These are phyloP conservation scores for Giardia muris DNA, from an alignment of 208 protist genomes.

Conservation along the genomic window DNA sequence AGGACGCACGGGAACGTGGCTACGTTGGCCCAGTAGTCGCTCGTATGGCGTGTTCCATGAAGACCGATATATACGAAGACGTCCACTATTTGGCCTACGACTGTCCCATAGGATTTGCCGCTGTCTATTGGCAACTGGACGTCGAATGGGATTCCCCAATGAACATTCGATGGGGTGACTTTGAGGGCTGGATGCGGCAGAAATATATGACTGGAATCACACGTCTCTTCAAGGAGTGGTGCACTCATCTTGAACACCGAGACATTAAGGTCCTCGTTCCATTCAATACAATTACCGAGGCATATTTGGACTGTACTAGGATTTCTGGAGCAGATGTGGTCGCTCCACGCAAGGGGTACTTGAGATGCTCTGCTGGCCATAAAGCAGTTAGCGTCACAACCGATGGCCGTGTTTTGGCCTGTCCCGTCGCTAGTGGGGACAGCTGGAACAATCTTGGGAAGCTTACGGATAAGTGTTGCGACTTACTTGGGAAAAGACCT, in stretches of 20 bases:
- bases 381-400: conserved; percentile 40
- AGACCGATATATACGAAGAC: conserved; percentile 37
- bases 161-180: conserved; percentile 33
- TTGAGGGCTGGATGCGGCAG: conserved; percentile 14
- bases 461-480: neutral
- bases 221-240: neutral
- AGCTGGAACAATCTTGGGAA: conserved; percentile 35
- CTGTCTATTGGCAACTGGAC: conserved; percentile 45
- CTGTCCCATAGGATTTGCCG: conserved; percentile 25
- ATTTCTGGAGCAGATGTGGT: conserved; percentile 10
- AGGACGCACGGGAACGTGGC: neutral
- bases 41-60: conserved; percentile 34
- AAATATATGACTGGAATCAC: conserved; percentile 34
- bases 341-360: neutral
- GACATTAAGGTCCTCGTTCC: conserved; percentile 29
- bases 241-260: neutral
- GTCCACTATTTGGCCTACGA: neutral
- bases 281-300: conserved; percentile 28
- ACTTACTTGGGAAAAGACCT: neutral
- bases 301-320: neutral
- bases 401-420: conserved; percentile 36
- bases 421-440: conserved; percentile 33
- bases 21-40: conserved; percentile 35
- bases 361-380: conserved; percentile 38
- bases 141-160: conserved; percentile 38